Evolutionary conservation across 202 grass and related monocot genomes (phyloP).

Genomic region (Carex arenaria): DNA sequence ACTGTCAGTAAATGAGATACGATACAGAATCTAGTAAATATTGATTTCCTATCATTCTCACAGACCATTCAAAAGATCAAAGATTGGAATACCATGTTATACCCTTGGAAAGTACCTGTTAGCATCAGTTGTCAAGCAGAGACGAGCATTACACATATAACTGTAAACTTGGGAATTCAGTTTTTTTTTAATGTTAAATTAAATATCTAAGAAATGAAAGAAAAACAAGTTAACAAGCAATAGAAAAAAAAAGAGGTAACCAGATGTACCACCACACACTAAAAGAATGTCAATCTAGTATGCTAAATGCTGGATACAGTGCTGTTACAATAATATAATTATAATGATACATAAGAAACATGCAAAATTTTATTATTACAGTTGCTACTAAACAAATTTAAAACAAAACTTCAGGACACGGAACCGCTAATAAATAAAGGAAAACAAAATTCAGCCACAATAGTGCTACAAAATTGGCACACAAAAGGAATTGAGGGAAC

Average conservation of each 20-base stretch:
- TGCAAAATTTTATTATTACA: neutral
- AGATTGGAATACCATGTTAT: neutral
- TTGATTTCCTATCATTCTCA: neutral
- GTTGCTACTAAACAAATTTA: constrained; percentile 6
- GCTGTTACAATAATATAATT: constrained; percentile 13
- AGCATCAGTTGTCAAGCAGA: neutral
- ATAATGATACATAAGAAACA: constrained; percentile 19
- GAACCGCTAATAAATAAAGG: neutral
- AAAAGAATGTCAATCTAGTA: neutral
- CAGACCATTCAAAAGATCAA: neutral
- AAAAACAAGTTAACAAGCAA: neutral
- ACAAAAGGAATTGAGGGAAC: neutral
- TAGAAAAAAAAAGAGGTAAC: neutral
- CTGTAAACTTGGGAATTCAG: neutral
- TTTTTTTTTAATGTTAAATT: neutral
- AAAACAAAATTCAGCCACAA: constrained; percentile 4
- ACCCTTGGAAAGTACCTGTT: neutral
- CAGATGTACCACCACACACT: neutral
- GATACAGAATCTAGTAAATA: neutral
- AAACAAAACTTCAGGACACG: constrained; percentile 3
- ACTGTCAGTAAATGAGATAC: neutral
- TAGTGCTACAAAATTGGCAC: neutral
- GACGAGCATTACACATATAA: neutral
- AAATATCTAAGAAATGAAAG: neutral
- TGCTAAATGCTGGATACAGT: neutral